Conservation (phyloP, 768 basidiomycete species). For the Boletus huronensis region DNA sequence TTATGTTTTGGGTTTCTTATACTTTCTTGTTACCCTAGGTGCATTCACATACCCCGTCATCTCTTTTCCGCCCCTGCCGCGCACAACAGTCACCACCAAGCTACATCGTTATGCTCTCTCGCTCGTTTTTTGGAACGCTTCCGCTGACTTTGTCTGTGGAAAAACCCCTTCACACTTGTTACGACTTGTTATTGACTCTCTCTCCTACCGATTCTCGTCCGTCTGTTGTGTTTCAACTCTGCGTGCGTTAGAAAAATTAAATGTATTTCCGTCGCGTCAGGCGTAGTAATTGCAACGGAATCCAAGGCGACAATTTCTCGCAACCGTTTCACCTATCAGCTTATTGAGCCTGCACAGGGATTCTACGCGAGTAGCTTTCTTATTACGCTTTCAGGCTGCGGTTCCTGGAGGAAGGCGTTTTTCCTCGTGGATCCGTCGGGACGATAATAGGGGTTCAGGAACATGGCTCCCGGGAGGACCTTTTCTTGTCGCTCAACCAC, state of each 20-base stretch:
- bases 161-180: conserved; percentile 13
- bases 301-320: neutral
- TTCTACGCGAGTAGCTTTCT: neutral
- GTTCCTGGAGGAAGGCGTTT: neutral
- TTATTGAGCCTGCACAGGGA: neutral
- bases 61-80: conserved; percentile 13
- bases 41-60: conserved; percentile 23
- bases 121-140: conserved; percentile 23
- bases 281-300: conserved; percentile 3
- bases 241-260: conserved; percentile 11
- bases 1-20: conserved; percentile 13
- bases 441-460: neutral
- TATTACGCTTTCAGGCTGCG: neutral
- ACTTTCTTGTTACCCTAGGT: conserved; percentile 23
- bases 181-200: conserved; percentile 25
- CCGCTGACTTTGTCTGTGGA: conserved; percentile 12
- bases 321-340: neutral
- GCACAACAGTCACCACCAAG: conserved; percentile 19
- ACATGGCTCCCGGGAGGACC: neutral
- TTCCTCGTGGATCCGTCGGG: neutral
- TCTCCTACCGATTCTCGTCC: conserved; percentile 9
- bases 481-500: neutral
- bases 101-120: conserved; percentile 26
- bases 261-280: conserved; percentile 20
- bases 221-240: conserved; percentile 10